Evolutionary conservation across 768 basidiomycete species (phyloP).

Genomic region (Xerocomellus intermedius): DNA sequence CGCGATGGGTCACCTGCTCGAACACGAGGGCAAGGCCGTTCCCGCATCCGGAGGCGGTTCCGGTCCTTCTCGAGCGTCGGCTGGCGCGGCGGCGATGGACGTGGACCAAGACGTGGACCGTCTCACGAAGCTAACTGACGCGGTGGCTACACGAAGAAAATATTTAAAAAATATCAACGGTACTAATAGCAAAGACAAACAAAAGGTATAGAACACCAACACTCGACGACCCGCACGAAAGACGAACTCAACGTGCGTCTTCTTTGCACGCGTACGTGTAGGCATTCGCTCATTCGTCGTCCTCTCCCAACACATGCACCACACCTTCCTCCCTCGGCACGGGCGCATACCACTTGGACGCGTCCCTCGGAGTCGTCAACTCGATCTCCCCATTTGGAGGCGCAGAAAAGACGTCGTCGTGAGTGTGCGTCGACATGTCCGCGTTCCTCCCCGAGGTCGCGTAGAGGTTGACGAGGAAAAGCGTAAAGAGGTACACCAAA

Average conservation of each 20-base stretch:
- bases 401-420: constrained; percentile 22
- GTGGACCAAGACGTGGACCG: constrained; percentile 64
- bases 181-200: too few relatives aligned
- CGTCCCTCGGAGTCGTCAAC: constrained; percentile 32
- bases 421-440: constrained; percentile 2
- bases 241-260: too few relatives aligned
- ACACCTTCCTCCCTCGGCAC: constrained; percentile 45
- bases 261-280: not conserved
- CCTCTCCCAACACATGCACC: constrained; percentile 52
- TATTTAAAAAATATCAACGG: too few relatives aligned
- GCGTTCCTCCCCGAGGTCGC: constrained; percentile 60
- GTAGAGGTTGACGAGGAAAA: constrained; percentile 70
- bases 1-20: constrained; percentile 86
- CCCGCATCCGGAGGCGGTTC: constrained; percentile 54
- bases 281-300: constrained; percentile 37
- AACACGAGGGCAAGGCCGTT: constrained; percentile 72
- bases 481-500: constrained; percentile 70
- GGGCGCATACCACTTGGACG: constrained; percentile 63
- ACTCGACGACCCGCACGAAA: too few relatives aligned
- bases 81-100: constrained; percentile 39
- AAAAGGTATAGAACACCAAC: too few relatives aligned
- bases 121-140: too few relatives aligned
- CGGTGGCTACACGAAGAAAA: too few relatives aligned
- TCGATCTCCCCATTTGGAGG: constrained; percentile 40
- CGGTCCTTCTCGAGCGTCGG: constrained; percentile 12